Conservation (phyloP, 2,329 filamentous ascomycete species). For the Ophioceras dolichostomum region DNA sequence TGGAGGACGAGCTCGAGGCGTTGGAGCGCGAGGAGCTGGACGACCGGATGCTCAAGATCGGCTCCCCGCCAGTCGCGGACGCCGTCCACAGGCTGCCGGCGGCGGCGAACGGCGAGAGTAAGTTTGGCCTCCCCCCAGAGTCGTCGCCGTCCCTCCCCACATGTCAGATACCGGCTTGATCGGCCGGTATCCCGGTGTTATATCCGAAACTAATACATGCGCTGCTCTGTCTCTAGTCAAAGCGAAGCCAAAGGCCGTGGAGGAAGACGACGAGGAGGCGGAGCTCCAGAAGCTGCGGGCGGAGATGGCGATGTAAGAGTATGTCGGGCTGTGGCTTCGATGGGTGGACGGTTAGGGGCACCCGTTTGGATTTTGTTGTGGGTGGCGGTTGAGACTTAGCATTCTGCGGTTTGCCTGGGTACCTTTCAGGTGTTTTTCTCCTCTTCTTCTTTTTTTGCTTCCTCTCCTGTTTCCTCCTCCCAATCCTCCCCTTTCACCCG, state of each 20-base stretch:
- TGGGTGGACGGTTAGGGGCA: no score
- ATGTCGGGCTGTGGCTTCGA: neutral
- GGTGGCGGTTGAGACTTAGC: neutral
- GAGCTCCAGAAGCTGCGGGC: conserved; percentile 88
- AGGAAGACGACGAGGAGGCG: conserved; percentile 92
- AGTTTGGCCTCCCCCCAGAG: conserved; percentile 29
- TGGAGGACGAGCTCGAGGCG: conserved; percentile 74
- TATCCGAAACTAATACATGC: no score
- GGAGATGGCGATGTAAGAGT: conserved; percentile 82
- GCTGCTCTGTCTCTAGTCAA: conserved; percentile 31
- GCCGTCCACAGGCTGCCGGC: conserved; percentile 65
- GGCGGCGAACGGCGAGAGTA: conserved; percentile 64
- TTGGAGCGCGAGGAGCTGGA: conserved; percentile 90
- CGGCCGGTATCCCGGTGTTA: no score
- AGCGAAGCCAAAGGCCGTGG: conserved; percentile 35
- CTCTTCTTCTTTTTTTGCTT: neutral
- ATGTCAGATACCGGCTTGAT: no score
- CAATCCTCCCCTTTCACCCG: no score
- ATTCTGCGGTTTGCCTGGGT: neutral
- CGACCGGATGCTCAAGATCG: conserved; percentile 85
- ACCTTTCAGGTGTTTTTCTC: neutral
- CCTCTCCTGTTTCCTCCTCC: neutral
- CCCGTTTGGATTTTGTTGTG: neutral
- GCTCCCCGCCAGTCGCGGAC: conserved; percentile 70
- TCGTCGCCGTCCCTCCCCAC: no score